Percentiles rank a stretch among this genome's conserved stretches.
These are phyloP conservation scores for Crithidia brevicula DNA, from an alignment of 208 protist genomes.

Conservation along the genomic window DNA sequence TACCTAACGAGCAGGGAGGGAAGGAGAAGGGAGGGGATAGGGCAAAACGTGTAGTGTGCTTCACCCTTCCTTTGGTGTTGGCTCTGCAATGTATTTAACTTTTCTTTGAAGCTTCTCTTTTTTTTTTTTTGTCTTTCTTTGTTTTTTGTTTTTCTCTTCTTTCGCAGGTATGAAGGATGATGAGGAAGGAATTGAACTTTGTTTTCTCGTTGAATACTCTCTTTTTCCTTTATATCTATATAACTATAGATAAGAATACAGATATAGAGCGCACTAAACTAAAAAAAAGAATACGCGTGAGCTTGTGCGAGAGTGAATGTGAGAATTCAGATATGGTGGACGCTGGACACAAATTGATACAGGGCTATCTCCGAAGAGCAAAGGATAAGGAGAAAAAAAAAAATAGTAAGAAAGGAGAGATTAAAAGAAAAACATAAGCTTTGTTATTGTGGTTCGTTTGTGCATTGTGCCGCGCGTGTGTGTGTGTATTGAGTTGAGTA, in stretches of 20 bases:
- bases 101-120: not conserved
- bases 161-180: no score
- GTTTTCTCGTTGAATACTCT: not conserved
- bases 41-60: no score
- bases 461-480: no score
- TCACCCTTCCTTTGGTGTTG: no score
- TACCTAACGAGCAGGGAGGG: no score
- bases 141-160: not conserved
- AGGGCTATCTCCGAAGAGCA: not conserved
- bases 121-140: not conserved
- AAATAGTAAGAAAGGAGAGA: not conserved
- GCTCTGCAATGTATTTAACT: no score
- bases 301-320: not conserved
- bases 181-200: no score
- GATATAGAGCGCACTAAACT: not conserved
- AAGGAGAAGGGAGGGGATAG: no score
- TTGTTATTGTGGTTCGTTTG: not conserved
- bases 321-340: not conserved
- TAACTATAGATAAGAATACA: not conserved
- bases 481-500: no score
- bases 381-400: not conserved
- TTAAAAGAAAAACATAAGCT: not conserved
- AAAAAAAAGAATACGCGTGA: conserved; percentile 1
- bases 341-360: no score
- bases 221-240: not conserved